A percentile compares a stretch with the other conserved stretches of the same genome.
Conservation (phyloP, 805 yeast species). For the Candida orba region DNA sequence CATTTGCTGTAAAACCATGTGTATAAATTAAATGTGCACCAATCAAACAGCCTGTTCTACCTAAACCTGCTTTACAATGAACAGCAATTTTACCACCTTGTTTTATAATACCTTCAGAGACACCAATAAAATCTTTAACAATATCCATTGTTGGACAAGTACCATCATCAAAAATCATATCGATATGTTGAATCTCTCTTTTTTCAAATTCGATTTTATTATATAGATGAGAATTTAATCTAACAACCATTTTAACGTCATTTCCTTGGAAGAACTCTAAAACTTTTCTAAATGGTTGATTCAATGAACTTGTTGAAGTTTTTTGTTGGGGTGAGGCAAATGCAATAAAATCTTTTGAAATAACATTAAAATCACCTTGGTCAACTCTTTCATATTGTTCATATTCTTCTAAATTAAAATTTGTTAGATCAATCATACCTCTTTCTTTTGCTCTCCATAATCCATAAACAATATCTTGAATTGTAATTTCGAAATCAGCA, state of each 20-base stretch:
- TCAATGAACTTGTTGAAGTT: slow-evolving; percentile 34
- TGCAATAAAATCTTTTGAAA: slow-evolving; percentile 92
- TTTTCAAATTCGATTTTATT: slow-evolving; percentile 78
- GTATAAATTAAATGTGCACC: slow-evolving; percentile 96
- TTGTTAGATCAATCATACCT: slow-evolving; percentile 77
- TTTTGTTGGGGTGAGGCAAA: slow-evolving; percentile 94
- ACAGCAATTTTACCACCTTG: slow-evolving; percentile 93
- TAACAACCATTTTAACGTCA: slow-evolving; percentile 81
- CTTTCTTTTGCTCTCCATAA: slow-evolving; percentile 97
- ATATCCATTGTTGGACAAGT: slow-evolving; percentile 94
- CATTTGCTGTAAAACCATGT: slow-evolving; percentile 94
- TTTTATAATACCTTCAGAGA: slow-evolving; percentile 81
- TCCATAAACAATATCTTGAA: slow-evolving; percentile 93
- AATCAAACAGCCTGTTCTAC: slow-evolving; percentile 95
- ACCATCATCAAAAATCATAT: slow-evolving; percentile 96
- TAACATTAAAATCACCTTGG: slow-evolving; percentile 90
- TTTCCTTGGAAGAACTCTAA: slow-evolving; percentile 64
- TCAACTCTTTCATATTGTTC: slow-evolving; percentile 94
- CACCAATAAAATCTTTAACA: slow-evolving; percentile 89
- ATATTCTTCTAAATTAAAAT: slow-evolving; percentile 86
- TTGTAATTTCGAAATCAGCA: slow-evolving; percentile 88
- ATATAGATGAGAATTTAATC: slow-evolving; percentile 87
- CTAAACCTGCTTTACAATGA: slow-evolving; percentile 98
- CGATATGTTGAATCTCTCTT: slow-evolving; percentile 81
- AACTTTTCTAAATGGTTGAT: slow-evolving; percentile 77